Percentiles rank a stretch among this genome's conserved stretches.
phyloP scores from a whole-genome alignment of 2,329 filamentous ascomycete species.

The Gnomoniopsis smithogilvyi region DNA sequence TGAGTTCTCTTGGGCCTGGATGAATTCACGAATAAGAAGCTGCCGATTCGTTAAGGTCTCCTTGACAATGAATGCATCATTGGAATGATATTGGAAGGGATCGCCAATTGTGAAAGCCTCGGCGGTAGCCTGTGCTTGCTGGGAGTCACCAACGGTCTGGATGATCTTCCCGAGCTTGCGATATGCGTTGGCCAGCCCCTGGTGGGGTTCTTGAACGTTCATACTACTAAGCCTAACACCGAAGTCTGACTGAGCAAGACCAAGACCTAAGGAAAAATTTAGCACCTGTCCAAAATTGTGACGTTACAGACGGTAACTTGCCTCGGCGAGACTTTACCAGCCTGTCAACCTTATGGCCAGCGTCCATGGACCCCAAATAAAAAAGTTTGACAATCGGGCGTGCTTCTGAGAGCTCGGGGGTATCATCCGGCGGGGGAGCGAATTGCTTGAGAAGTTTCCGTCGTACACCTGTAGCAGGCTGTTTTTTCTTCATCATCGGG shows the following conservation, averaged over 20 bases:
- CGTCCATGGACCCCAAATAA: conserved; percentile 92
- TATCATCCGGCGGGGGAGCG: conserved; percentile 94
- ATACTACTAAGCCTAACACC: conserved; percentile 86
- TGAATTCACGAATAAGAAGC: conserved; percentile 87
- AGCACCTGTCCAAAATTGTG: conserved; percentile 24
- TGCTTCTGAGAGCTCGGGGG: conserved; percentile 86
- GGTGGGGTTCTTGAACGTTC: conserved; percentile 86
- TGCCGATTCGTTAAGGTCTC: conserved; percentile 97
- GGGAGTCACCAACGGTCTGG: conserved; percentile 90
- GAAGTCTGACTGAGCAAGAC: conserved; percentile 87
- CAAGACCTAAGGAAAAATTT: conserved; percentile 63
- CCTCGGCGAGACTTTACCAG: conserved; percentile 90
- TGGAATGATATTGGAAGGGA: conserved; percentile 89
- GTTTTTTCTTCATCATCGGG: conserved; percentile 90
- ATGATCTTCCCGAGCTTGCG: conserved; percentile 92
- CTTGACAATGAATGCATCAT: conserved; percentile 96
- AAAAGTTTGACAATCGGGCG: conserved; percentile 92
- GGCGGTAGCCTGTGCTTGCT: conserved; percentile 92
- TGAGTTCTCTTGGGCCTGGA: conserved; percentile 85
- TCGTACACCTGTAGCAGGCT: conserved; percentile 92
- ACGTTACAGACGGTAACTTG: conserved; percentile 39
- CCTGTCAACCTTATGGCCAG: conserved; percentile 94
- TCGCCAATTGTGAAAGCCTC: conserved; percentile 95
- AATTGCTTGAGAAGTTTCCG: conserved; percentile 98
- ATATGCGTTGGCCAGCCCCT: conserved; percentile 84